Conservation (phyloP, 1,284 basidiomycete genomes). For the Lentinula novae-zelandiae region DNA sequence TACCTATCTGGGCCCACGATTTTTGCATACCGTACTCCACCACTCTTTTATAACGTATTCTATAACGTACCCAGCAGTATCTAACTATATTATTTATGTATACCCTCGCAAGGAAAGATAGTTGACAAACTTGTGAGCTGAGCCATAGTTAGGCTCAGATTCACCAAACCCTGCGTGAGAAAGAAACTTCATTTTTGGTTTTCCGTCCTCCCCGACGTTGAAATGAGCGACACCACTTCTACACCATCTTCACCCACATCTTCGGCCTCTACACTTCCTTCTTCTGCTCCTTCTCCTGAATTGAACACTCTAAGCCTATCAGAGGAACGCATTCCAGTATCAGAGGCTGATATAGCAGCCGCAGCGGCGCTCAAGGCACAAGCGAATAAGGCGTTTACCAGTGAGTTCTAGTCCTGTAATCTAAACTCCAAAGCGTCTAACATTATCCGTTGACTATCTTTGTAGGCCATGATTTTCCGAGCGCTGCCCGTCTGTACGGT, state of each 20-base stretch:
- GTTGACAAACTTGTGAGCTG: neutral
- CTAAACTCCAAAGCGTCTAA: neutral
- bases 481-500: constrained; percentile 72
- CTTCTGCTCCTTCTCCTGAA: constrained; percentile 55
- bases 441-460: neutral
- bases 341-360: constrained; percentile 65
- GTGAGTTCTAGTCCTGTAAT: constrained; percentile 36
- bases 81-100: neutral
- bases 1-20: neutral
- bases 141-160: too few species aligned
- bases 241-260: constrained; percentile 36
- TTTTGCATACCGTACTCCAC: neutral
- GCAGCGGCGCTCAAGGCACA: constrained; percentile 73
- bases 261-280: constrained; percentile 46
- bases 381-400: constrained; percentile 83
- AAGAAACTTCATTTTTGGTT: neutral
- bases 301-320: constrained; percentile 44
- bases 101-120: constrained; percentile 1
- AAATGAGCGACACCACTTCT: constrained; percentile 46
- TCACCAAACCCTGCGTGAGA: neutral
- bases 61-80: neutral
- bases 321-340: constrained; percentile 39
- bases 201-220: constrained; percentile 8
- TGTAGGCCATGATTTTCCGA: constrained; percentile 40
- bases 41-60: neutral